Conservation (phyloP, 495 filamentous ascomycete species). For the Talaromyces stipitatus region DNA sequence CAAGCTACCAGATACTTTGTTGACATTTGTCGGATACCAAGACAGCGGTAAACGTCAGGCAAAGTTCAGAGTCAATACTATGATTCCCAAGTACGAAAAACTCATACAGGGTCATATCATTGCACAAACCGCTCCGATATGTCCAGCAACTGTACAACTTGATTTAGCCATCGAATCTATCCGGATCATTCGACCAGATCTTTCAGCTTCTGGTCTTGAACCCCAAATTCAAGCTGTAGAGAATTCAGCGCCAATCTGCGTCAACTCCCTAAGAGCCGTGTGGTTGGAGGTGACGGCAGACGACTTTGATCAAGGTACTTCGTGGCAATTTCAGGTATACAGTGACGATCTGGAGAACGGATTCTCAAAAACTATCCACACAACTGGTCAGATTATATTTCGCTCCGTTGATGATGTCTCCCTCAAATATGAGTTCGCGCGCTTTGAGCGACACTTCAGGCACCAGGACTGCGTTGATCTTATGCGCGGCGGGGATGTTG, state of each 20-base stretch:
- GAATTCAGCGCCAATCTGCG: slow-evolving; percentile 32
- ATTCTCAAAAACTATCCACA: slow-evolving; percentile 12
- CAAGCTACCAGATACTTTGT: slow-evolving; percentile 19
- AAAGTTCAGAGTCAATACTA: slow-evolving; percentile 41
- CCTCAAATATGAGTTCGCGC: slow-evolving; percentile 26
- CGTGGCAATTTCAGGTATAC: slow-evolving; percentile 17
- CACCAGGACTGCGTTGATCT: slow-evolving; percentile 29
- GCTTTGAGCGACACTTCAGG: slow-evolving; percentile 32
- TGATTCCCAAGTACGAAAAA: slow-evolving; percentile 24
- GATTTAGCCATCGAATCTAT: slow-evolving; percentile 44
- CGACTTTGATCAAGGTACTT: slow-evolving; percentile 6
- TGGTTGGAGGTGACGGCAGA: slow-evolving; percentile 26
- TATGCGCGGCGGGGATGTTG: slow-evolving; percentile 20
- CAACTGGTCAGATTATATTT: slow-evolving; percentile 22
- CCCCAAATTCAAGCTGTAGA: slow-evolving; percentile 28
- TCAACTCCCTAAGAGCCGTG: slow-evolving; percentile 25
- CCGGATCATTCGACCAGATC: slow-evolving; percentile 24
- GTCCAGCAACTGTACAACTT: slow-evolving; percentile 36
- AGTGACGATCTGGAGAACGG: background rate
- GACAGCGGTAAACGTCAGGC: slow-evolving; percentile 21
- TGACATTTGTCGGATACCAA: slow-evolving; percentile 35
- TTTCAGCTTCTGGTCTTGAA: slow-evolving; percentile 10
- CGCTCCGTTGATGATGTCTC: slow-evolving; percentile 14
- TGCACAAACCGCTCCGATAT: slow-evolving; percentile 37
- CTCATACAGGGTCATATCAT: slow-evolving; percentile 35